Conservation (phyloP, 2,329 filamentous ascomycete species). For the Ophiobolus disseminans region DNA sequence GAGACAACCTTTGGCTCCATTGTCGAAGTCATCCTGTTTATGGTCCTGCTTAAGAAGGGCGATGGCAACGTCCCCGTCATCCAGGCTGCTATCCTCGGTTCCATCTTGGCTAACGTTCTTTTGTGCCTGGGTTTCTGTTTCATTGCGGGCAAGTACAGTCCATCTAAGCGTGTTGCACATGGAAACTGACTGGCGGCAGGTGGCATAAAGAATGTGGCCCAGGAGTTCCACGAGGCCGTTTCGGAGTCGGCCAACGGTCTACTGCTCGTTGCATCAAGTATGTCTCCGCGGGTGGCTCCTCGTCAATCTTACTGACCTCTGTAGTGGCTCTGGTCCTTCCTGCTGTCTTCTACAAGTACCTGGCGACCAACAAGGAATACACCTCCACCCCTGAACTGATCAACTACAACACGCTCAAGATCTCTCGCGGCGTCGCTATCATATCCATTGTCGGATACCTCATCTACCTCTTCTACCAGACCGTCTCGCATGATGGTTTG, state of each 20-base stretch:
- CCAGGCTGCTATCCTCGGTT: constrained; percentile 82
- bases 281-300: constrained; percentile 8
- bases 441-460: constrained; percentile 73
- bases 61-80: constrained; percentile 69
- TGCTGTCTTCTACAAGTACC: constrained; percentile 60
- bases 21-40: constrained; percentile 84
- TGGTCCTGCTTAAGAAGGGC: constrained; percentile 69
- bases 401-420: constrained; percentile 62
- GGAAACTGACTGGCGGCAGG: constrained; percentile 37
- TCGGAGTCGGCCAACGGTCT: constrained; percentile 81
- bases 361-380: constrained; percentile 36
- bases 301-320: constrained; percentile 16
- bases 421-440: constrained; percentile 74
- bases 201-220: constrained; percentile 71
- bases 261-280: constrained; percentile 75
- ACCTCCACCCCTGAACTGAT: constrained; percentile 64
- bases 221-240: constrained; percentile 76
- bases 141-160: constrained; percentile 61
- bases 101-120: constrained; percentile 80
- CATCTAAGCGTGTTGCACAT: not conserved
- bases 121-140: constrained; percentile 83
- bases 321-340: constrained; percentile 58
- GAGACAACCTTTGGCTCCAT: constrained; percentile 71
- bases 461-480: constrained; percentile 71
- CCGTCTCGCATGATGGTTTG: constrained; percentile 77